A percentile compares a stretch with the other conserved stretches of the same genome.
These are phyloP conservation scores for Coemansia sp. DNA, from an alignment of 192 early-diverging fungal species.

Conservation along the genomic window DNA sequence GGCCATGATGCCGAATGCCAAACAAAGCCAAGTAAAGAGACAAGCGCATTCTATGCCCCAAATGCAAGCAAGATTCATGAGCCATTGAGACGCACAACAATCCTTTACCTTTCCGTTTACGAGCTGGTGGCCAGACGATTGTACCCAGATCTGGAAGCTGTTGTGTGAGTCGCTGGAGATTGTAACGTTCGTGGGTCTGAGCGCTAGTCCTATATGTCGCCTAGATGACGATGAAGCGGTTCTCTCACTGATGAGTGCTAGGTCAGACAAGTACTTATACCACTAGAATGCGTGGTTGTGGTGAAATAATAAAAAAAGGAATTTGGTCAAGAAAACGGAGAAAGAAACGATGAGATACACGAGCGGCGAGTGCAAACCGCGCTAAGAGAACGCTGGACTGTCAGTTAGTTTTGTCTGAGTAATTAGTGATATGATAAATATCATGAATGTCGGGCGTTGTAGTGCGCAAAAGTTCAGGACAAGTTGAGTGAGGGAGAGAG, in stretches of 20 bases:
- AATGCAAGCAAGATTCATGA: not conserved
- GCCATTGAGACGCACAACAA: not conserved
- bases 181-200: not conserved
- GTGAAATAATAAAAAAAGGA: not conserved
- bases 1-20: not conserved
- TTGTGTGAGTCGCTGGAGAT: not conserved
- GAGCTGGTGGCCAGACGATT: not conserved
- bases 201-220: not conserved
- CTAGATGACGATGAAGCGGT: not conserved
- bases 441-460: not conserved
- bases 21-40: not conserved
- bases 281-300: not conserved
- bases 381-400: not conserved
- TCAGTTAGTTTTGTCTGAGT: not conserved
- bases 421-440: slow-evolving; percentile 4
- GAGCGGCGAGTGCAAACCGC: not conserved
- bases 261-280: not conserved
- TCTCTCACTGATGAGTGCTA: too few species aligned
- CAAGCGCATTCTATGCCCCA: not conserved
- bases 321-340: not conserved
- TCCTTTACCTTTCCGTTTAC: not conserved
- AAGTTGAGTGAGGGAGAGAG: not conserved
- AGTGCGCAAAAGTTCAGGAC: not conserved
- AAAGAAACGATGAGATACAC: not conserved
- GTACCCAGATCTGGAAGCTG: not conserved